Evolutionary conservation across 371 early-diverging fungal species (phyloP).

Genomic region (Mortierella sp.): DNA sequence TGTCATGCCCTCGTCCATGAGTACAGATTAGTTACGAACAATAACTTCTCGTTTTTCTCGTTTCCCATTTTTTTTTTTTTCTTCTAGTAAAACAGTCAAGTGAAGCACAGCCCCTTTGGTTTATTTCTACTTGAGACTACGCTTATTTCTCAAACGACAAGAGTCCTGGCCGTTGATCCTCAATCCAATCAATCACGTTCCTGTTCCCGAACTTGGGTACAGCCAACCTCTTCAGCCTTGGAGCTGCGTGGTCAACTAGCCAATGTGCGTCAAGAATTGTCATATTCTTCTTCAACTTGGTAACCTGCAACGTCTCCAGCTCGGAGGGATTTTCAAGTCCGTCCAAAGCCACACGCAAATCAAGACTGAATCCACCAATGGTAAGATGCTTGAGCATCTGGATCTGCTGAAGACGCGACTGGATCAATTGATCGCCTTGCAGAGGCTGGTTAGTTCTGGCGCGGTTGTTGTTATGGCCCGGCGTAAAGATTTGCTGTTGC

Average conservation of each 20-base stretch:
- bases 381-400: conserved; percentile 20
- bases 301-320: conserved; percentile 33
- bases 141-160: conserved; percentile 20
- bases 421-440: conserved; percentile 31
- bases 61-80: too few species aligned
- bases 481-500: neutral
- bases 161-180: conserved; percentile 34
- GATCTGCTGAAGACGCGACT: conserved; percentile 24
- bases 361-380: conserved; percentile 30
- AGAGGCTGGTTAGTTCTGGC: neutral
- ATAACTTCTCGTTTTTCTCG: too few species aligned
- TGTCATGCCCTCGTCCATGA: neutral
- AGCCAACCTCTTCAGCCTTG: conserved; percentile 15
- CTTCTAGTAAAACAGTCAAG: neutral
- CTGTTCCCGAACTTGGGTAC: conserved; percentile 37
- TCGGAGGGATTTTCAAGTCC: conserved; percentile 10
- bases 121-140: neutral
- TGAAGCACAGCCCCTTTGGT: neutral
- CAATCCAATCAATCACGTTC: conserved; percentile 25
- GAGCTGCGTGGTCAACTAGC: conserved; percentile 34
- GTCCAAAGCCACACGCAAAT: conserved; percentile 12
- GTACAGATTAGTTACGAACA: neutral
- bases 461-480: neutral
- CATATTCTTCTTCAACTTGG: conserved; percentile 23
- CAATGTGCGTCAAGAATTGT: conserved; percentile 29